These are phyloP conservation scores for Adansonia rubrostipa DNA, from an alignment of 441 rosid species.

Conservation along the genomic window DNA sequence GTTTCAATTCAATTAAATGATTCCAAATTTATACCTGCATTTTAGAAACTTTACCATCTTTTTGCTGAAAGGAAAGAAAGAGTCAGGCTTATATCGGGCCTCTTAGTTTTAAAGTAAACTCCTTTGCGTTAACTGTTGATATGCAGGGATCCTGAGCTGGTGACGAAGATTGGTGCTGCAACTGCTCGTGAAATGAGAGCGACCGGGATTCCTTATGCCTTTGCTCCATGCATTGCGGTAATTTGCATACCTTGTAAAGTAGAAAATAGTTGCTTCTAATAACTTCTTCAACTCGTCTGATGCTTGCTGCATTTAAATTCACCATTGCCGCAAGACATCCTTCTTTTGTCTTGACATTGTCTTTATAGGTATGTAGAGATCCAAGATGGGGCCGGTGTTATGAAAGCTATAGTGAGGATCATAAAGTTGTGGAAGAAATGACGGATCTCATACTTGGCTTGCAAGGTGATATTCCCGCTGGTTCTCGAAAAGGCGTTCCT, in stretches of 20 bases:
- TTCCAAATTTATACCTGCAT: neutral
- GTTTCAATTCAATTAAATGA: neutral
- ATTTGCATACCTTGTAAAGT: neutral
- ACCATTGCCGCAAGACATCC: neutral
- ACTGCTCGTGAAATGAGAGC: slow-evolving; percentile 79
- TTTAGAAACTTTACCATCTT: neutral
- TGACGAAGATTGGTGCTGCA: slow-evolving; percentile 72
- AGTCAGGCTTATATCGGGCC: neutral
- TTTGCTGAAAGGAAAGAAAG: neutral
- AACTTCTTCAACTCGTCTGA: neutral
- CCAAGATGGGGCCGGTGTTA: slow-evolving; percentile 83
- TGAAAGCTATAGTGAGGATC: slow-evolving; percentile 35
- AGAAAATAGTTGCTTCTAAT: neutral
- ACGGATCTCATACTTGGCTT: slow-evolving; percentile 68
- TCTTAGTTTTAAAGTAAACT: neutral
- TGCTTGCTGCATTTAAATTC: neutral
- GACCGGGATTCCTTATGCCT: slow-evolving; percentile 70
- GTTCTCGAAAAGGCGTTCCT: slow-evolving; percentile 53
- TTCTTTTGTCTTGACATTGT: slow-evolving; percentile 25
- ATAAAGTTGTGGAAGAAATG: slow-evolving; percentile 65
- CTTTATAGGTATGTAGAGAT: slow-evolving; percentile 67
- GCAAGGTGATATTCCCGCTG: slow-evolving; percentile 68
- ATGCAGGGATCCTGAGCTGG: slow-evolving; percentile 62
- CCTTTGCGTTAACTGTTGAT: neutral
- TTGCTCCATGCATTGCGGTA: slow-evolving; percentile 83